Evolutionary conservation across 2,329 filamentous ascomycete species (phyloP), one percentile per base, ranked within the genome.

Genomic region (Orbilia quercus): DNA sequence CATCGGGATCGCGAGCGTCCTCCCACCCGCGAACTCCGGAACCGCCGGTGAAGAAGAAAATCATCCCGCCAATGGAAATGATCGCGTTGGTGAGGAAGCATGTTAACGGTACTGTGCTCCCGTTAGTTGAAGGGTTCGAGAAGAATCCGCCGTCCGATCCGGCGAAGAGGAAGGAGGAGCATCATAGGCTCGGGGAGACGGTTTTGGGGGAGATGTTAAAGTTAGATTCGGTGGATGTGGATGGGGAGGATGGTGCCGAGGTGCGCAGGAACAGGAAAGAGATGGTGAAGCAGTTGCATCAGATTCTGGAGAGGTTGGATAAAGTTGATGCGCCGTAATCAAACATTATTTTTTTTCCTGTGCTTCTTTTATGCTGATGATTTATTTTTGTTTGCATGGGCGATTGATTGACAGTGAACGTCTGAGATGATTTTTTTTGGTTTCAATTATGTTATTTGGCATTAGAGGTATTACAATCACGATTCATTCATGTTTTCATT

Each of bases 201-300:
- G 85, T 92, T 40, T 83, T 95, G 83, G 87, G 89, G 74, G 89
- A 92, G 77, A 78, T 94, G 38, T 81, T 95, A 75, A 94, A 93
- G 81, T 80, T 92, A 40, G 91, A 95, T 79, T 88, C 85, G 20
- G 87, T 94, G 1, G 90, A 94, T 76, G 89, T 88, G 0, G 88
- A 89, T 51, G 90, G 90, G 3, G 87, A 91, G 75, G 80, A 82
- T 7, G 70, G 70, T 1, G 54, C 50, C 14, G 87, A 89, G 11
- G 87, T 90, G 23, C 84, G 90, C 74, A 81, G 84, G 11, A 86
- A 83, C 79, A 83, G 91, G 78, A 93, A 90, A 82, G 89, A 88
- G 67, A 80, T 93, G 55, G 89, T 94, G n/a, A 86, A 84, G 77
- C 85, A 89, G 75, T 88, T 90, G 2, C 90, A 94, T 79, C 85